Conservation (phyloP, 768 basidiomycete genomes). For the Glaciozyma antarctica region DNA sequence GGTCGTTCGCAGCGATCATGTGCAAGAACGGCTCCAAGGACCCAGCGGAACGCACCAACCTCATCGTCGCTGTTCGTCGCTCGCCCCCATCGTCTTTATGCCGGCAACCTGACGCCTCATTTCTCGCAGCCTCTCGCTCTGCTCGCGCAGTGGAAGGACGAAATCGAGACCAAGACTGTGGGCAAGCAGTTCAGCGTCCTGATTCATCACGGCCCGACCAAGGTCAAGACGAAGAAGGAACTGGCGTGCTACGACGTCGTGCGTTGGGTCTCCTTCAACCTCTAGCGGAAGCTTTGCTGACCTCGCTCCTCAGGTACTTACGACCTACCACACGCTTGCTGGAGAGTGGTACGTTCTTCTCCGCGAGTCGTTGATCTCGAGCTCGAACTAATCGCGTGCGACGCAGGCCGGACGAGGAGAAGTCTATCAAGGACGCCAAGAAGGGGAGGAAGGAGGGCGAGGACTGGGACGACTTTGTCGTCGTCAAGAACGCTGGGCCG, state of each 20-base stretch:
- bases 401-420: conserved; percentile 20
- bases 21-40: conserved; percentile 49
- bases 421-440: conserved; percentile 25
- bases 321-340: conserved; percentile 51
- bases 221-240: conserved; percentile 45
- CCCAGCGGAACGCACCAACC: conserved; percentile 51
- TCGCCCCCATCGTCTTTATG: too few species aligned
- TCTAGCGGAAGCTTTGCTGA: neutral
- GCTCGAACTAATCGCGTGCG: too few species aligned
- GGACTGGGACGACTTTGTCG: conserved; percentile 28
- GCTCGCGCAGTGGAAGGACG: conserved; percentile 49
- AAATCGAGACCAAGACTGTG: conserved; percentile 45
- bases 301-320: conserved; percentile 27
- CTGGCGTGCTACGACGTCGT: conserved; percentile 55
- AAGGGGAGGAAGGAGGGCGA: conserved; percentile 32
- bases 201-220: conserved; percentile 57
- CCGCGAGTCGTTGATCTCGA: too few species aligned
- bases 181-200: conserved; percentile 43
- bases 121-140: conserved; percentile 44
- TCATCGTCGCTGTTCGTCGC: conserved; percentile 49
- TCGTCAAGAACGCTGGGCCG: conserved; percentile 36
- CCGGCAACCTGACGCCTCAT: too few species aligned
- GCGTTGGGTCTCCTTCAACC: conserved; percentile 52
- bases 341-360: conserved; percentile 51
- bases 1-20: conserved; percentile 38